Percentiles rank a stretch among this genome's conserved stretches.
Conservation (phyloP, 2,329 filamentous ascomycete species). For the Chaetothyriales sp. region DNA sequence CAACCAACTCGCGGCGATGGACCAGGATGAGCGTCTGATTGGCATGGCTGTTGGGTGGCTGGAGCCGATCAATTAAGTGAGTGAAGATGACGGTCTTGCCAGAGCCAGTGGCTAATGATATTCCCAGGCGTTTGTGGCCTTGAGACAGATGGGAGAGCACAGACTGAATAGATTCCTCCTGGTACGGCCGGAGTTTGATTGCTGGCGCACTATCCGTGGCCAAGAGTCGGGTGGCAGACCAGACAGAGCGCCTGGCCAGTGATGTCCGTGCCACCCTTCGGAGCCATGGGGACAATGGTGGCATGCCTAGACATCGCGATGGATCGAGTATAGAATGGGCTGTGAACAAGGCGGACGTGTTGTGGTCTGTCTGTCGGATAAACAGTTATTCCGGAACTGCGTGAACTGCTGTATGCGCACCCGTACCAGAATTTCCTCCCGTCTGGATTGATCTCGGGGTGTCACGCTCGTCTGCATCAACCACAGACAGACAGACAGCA, state of each 20-base stretch:
- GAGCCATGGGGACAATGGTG: neutral
- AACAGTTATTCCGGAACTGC: neutral
- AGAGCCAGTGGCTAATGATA: constrained; percentile 75
- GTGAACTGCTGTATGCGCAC: neutral
- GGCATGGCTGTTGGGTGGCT: constrained; percentile 39
- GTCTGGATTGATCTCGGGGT: neutral
- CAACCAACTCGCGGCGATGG: constrained; percentile 81
- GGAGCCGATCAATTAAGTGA: constrained; percentile 70
- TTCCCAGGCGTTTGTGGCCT: constrained; percentile 64
- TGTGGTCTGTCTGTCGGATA: neutral
- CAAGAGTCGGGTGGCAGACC: neutral
- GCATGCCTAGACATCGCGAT: neutral
- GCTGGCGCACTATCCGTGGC: constrained; percentile 6
- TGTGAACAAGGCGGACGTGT: neutral
- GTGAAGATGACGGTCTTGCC: constrained; percentile 97
- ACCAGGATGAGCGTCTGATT: constrained; percentile 79
- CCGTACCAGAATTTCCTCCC: neutral
- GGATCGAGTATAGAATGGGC: neutral
- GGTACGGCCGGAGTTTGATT: constrained; percentile 63
- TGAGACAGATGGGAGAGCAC: constrained; percentile 53
- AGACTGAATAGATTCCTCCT: constrained; percentile 79
- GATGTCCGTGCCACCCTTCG: neutral
- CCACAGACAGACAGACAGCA: neutral
- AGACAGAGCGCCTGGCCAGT: too few relatives aligned
- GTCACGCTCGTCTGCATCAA: neutral